Evolutionary conservation across 2,329 filamentous ascomycete genomes (phyloP), one percentile per base, ranked within the genome.

Genomic region (Colletotrichum sp.): DNA sequence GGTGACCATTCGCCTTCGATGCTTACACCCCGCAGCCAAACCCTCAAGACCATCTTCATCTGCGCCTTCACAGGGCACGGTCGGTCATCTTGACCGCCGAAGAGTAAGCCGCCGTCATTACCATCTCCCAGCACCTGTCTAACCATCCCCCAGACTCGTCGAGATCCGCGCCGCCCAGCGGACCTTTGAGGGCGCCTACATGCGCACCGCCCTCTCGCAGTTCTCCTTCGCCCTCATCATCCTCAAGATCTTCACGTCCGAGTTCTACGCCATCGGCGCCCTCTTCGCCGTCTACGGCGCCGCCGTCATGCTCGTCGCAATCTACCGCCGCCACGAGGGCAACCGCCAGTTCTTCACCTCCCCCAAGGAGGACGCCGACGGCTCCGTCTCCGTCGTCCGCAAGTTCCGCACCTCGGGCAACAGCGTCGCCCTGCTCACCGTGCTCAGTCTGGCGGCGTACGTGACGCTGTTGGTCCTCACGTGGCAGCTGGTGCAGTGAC

Each of bases 221-320:
- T 99, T 99, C 88, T 96, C 95, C 72, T 99, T 99, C 85, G 93
- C 96, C 25, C 92, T 99, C 66, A 93, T 99, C 78, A 95, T 99
- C 69, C 92, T 98, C 79, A 98, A 98, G 87, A 98, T 99, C 85
- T 99, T 99, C 87, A 98, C 96, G 11, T 91, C 93, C 69, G 97
- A 99, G 83, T 99, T 99, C 88, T 99, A 99, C 86, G 93, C 94
- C 79, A 98, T 98, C 78, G 97, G 97, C n/a, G 97, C 97, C 8
- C 89, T 99, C 36, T 98, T 98, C 83, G 96, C 97, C 59, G 93
- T 95, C 65, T 99, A 99, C 82, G 97, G 96, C 15, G 93, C 93
- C 5, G 95, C 95, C 8, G 91, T 99, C 64, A 88, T 99, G 82
- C 89, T 95, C 30, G 95, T 98, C 76, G 94, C 95, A 80, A 88